Percentiles rank a stretch among this genome's conserved stretches.
These are phyloP conservation scores for Salix dunnii DNA, from an alignment of 345 rosid genomes.

Conservation along the genomic window DNA sequence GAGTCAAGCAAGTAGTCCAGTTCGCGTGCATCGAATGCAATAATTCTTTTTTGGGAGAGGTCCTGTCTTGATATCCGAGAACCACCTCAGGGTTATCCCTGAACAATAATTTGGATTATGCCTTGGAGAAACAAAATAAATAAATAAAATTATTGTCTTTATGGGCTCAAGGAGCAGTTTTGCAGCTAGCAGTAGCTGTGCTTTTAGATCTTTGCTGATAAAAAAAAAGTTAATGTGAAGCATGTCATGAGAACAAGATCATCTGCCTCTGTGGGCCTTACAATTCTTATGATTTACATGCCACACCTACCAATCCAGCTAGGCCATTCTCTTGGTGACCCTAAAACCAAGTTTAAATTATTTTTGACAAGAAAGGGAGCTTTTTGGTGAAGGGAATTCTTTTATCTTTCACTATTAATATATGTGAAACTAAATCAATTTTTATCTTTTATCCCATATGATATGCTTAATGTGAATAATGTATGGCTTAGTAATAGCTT, in stretches of 20 bases:
- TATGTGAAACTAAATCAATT: not conserved
- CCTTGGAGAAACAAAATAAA: too few species aligned
- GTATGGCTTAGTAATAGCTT: not conserved
- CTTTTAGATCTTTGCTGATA: not conserved
- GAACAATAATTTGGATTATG: too few species aligned
- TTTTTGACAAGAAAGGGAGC: slow-evolving; percentile 29
- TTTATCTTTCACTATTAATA: not conserved
- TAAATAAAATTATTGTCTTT: slow-evolving; percentile 8
- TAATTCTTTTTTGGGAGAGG: too few species aligned
- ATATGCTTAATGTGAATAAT: not conserved
- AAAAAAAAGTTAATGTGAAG: not conserved
- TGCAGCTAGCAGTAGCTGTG: slow-evolving; percentile 6
- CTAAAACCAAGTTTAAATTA: slow-evolving; percentile 32
- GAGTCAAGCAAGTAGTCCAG: too few species aligned
- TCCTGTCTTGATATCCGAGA: too few species aligned
- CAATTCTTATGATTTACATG: slow-evolving; percentile 46
- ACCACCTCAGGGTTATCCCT: too few species aligned
- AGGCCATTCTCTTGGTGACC: slow-evolving; percentile 42
- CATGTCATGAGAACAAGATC: slow-evolving; percentile 25
- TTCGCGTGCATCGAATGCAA: too few species aligned
- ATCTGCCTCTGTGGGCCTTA: slow-evolving; percentile 49
- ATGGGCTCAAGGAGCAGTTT: slow-evolving; percentile 34
- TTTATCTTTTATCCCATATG: too few species aligned
- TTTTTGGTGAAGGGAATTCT: slow-evolving; percentile 11
- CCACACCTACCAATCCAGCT: slow-evolving; percentile 62